These are phyloP conservation scores for Hypoxylon sp. DNA, from an alignment of 2,329 filamentous ascomycete genomes.

Conservation along the genomic window DNA sequence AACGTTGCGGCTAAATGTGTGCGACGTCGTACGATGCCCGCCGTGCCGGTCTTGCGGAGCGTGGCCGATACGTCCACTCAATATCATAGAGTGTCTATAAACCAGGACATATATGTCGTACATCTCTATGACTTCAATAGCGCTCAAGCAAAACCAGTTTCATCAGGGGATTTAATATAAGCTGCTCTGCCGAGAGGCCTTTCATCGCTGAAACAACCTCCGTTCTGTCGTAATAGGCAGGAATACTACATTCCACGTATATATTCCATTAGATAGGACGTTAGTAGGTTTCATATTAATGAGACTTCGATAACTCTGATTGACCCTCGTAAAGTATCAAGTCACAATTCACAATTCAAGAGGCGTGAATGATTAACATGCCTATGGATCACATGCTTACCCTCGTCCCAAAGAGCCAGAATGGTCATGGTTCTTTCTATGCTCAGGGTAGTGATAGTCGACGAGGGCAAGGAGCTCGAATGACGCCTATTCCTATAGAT, in stretches of 20 bases:
- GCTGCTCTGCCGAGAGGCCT: constrained; percentile 5
- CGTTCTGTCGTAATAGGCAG: background rate
- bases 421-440: no score
- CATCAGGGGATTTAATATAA: background rate
- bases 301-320: background rate
- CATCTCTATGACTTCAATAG: constrained; percentile 3
- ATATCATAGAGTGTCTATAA: background rate
- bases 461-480: background rate
- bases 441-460: no score
- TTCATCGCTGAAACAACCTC: background rate
- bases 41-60: constrained; percentile 34
- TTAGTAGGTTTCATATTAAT: background rate
- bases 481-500: background rate
- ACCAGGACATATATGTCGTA: constrained; percentile 1
- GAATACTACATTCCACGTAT: constrained; percentile 8
- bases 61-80: constrained; percentile 10
- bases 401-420: no score
- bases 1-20: constrained; percentile 44
- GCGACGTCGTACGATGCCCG: constrained; percentile 37
- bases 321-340: background rate
- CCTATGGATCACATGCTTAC: background rate
- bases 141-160: background rate
- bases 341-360: background rate
- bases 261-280: background rate
- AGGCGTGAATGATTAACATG: background rate